phyloP scores from a whole-genome alignment of 2,329 filamentous ascomycete species.

The Fusarium paranaense region DNA sequence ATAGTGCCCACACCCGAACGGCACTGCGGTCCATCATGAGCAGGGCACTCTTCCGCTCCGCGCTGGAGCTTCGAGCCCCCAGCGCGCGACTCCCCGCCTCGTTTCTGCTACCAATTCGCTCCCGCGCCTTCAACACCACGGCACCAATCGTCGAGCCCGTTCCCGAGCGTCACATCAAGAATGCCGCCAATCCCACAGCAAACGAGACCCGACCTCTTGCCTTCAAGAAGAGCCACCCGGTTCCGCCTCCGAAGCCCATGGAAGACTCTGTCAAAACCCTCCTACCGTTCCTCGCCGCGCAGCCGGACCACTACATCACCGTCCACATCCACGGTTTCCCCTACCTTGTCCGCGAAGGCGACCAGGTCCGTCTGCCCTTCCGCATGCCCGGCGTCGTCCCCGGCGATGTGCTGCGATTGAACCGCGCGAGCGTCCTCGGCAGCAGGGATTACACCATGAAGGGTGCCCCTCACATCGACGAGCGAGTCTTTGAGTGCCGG shows the following conservation, averaged over 20 bases:
- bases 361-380: constrained; percentile 82
- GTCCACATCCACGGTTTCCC: constrained; percentile 83
- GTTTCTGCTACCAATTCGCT: constrained; percentile 43
- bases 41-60: constrained; percentile 71
- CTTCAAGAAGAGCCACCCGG: constrained; percentile 55
- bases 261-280: constrained; percentile 69
- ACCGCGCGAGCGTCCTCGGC: constrained; percentile 84
- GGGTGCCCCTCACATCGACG: constrained; percentile 84
- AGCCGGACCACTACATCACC: constrained; percentile 82
- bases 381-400: constrained; percentile 80
- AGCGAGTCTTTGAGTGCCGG: constrained; percentile 85
- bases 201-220: constrained; percentile 50
- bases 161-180: constrained; percentile 49
- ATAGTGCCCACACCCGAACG: constrained; percentile 40
- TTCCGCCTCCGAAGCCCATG: constrained; percentile 54
- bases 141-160: constrained; percentile 60
- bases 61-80: constrained; percentile 68
- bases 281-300: constrained; percentile 77
- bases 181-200: constrained; percentile 52
- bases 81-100: constrained; percentile 40
- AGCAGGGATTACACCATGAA: constrained; percentile 92
- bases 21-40: constrained; percentile 58
- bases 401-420: constrained; percentile 88
- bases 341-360: constrained; percentile 83
- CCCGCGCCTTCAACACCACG: constrained; percentile 49